Base-by-base conservation (phyloP, 1,139 yeast genomes). In the Scheffersomyces illinoinensis region DNA sequence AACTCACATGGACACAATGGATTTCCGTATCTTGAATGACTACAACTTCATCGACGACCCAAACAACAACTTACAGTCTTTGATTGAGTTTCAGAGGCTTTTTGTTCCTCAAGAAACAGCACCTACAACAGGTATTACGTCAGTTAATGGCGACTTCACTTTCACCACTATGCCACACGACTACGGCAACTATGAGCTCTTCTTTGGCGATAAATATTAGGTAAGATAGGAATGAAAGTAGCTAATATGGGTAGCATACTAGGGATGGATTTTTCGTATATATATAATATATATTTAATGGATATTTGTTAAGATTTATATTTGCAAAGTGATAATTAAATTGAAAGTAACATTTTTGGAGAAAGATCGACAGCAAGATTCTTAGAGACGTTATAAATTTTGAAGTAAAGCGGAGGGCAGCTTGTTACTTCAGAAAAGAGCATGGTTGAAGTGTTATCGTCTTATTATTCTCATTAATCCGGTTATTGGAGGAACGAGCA, bases 31-130 rank as follows among this genome's bases (percentile, higher is more conserved):
- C 3, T 57, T 65, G 26, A 64, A 61, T 57, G 66, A 62, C 53
- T 60, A 61, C 43, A 65, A 61, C 54, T 66, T 66, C 47, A 58
- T 60, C 21, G 62, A 63, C 51, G 68, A 64, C 39, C 59, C 63
- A 12, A 65, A 63, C 53, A 57, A 61, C 46, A 64, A 66, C 56
- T 57, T 66, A 33, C 65, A 63, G 58, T 58, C 60, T 14, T 60
- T 69, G 56, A 58, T 64, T 47, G 65, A 64, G 53, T 72, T 72
- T 58, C 74, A 69, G 58, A 62, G 63, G 50, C 64, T 61, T 43
- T 71, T 72, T 57, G 70, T 70, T 2, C 60, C 65, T 39, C 51
- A 43, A 18, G 43, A 39, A 39, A 20, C 46, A 23, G 48, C 39
- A 14, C 23, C 47, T 18, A 33, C 47, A 47, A 48, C 51, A 5